A percentile compares a stretch with the other conserved stretches of the same genome.
phyloP scores from a whole-genome alignment of 2,329 filamentous ascomycete species.

The Curvularia verruculosa region DNA sequence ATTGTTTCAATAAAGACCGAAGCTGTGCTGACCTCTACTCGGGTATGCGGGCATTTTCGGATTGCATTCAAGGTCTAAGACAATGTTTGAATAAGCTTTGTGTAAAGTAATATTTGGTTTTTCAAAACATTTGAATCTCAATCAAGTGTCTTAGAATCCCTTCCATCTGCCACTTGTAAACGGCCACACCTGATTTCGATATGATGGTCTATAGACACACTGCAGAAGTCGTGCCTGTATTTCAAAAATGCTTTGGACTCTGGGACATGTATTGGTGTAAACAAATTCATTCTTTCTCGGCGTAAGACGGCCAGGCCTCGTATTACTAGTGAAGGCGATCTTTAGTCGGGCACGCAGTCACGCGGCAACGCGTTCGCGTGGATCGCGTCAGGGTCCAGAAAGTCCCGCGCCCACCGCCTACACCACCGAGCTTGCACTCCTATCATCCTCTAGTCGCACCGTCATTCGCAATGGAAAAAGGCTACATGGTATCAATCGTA shows the following conservation, averaged over 20 bases:
- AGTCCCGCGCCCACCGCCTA: slow-evolving; percentile 8
- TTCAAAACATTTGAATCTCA: too few species aligned
- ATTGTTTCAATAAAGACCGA: too few species aligned
- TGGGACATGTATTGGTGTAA: neutral
- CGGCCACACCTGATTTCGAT: neutral
- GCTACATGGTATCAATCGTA: neutral
- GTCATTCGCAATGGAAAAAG: slow-evolving; percentile 30
- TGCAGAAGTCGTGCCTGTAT: neutral
- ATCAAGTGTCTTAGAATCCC: neutral
- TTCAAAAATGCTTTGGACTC: neutral
- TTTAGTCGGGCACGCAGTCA: neutral
- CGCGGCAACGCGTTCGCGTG: slow-evolving; percentile 6
- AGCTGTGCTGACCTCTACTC: neutral
- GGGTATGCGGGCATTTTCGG: neutral
- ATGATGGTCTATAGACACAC: neutral
- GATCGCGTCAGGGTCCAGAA: slow-evolving; percentile 1
- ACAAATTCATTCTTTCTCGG: neutral
- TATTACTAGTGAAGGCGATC: neutral
- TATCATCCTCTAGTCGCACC: neutral
- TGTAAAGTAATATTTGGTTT: neutral
- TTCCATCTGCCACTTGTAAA: neutral
- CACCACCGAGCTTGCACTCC: slow-evolving; percentile 1
- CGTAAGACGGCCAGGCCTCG: neutral
- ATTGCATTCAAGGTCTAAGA: neutral
- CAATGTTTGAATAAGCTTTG: neutral